Base-by-base conservation (phyloP, 768 basidiomycete genomes). In the Boletus coccyginus region DNA sequence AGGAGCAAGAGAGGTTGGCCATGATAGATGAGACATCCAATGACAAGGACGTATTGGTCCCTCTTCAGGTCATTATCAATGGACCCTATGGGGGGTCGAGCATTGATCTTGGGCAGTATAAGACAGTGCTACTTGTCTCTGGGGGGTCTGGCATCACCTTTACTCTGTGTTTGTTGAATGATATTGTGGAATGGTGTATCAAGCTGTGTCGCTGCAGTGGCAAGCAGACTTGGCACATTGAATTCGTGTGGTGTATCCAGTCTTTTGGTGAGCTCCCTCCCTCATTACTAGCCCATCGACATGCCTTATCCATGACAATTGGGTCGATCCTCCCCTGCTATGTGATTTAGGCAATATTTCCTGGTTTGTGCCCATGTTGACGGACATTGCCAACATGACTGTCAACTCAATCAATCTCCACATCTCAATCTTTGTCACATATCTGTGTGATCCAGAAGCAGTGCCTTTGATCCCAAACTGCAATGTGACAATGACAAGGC, bases 81-180 rank as follows among this genome's bases (percentile, higher is more conserved):
- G 94, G 93, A 1, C 92, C 94, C 0, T 94, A 94, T 64, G 93
- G 92, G 3, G 92, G 92, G 0, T 85, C 84, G 21, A 79, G 82
- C 19, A 66, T 94, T 56, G 88, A 91, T 62, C 72, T 92, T 14
- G 84, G 81, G 1, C 72, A 76, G 33, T 88, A 84, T 55, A 92
- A 93, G 70, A 82, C 78, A 16, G 88, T 84, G 17, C 60, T 94
- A 12, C 76, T 95, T 27, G 73, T 95, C 31, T 86, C 48, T 93
- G n/a, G n/a, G n/a, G n/a, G n/a, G n/a, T n/a, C n/a, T n/a, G n/a
- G n/a, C n/a, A n/a, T n/a, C n/a, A n/a, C 92, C 3, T 94, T 94
- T 68, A 85, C 86, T 0, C 74, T 96, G 1, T 2, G 90, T 88
- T 1, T 93, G 27, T 74, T 94, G 55, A 93, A 97, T 63, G 92